Conservation (phyloP, 106 monocot genomes). For the Xerophyta viscosa region DNA sequence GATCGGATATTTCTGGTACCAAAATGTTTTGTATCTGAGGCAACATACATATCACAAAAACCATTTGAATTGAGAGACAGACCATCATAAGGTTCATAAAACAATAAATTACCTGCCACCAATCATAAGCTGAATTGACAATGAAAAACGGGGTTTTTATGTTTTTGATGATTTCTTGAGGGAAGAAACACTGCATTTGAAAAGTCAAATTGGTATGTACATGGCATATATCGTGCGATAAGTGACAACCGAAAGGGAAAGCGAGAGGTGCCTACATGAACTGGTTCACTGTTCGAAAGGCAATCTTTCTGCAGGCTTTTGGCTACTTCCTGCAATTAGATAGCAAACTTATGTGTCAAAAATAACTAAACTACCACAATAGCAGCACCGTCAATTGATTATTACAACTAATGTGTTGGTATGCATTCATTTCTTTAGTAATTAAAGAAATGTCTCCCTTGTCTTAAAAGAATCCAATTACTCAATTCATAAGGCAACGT, state of each 20-base stretch:
- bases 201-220: neutral
- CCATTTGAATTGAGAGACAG: neutral
- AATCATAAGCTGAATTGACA: constrained; percentile 85
- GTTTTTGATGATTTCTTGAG: constrained; percentile 59
- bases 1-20: constrained; percentile 53
- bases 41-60: neutral
- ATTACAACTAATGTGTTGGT: too few species aligned
- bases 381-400: neutral
- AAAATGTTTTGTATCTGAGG: constrained; percentile 72
- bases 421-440: too few species aligned
- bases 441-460: too few species aligned
- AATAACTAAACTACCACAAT: neutral
- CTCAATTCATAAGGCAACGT: too few species aligned
- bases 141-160: constrained; percentile 76
- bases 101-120: constrained; percentile 67
- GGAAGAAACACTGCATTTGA: constrained; percentile 91
- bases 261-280: constrained; percentile 55
- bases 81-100: constrained; percentile 2
- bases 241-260: neutral
- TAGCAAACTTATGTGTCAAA: neutral
- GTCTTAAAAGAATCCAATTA: too few species aligned
- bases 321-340: constrained; percentile 37
- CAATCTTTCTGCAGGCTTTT: constrained; percentile 54
- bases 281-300: constrained; percentile 32
- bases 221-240: neutral